Evolutionary conservation across 805 yeast species (phyloP), one percentile per base, ranked within the genome.

Genomic region (Ogataea nakhonphanomensis): DNA sequence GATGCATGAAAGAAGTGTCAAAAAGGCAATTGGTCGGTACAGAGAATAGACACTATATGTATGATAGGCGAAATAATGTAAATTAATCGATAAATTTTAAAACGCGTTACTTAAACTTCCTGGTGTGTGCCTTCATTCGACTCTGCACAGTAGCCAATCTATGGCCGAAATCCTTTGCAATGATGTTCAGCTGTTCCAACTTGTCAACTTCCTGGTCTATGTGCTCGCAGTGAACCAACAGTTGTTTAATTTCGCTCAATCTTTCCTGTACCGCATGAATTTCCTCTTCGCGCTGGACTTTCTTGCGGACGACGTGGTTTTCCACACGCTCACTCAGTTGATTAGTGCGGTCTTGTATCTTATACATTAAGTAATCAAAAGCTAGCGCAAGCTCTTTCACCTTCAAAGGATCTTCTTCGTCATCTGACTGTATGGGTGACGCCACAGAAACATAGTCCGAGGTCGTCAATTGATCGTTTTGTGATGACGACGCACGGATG

Each of bases 351-450:
- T 79, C 84, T 33, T 72, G 70, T 36, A 84, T 79, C 54, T 76
- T 78, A 62, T 67, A 80, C 55, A 83, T 56, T 28, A 84, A 58
- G 50, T 81, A 80, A 51, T 84, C 91, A 55, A 74, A 83, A 38
- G 72, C 74, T 17, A 81, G 64, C 0, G 84, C 76, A 30, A 84
- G 62, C 41, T 73, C 70, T 50, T 77, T 74, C 12, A 84, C 69
- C 9, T 79, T 76, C 20, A 84, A 62, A 1, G 88, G 87, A 58
- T 84, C 90, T 17, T 71, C 75, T 6, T 37, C 35, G 24, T 43
- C 46, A 14, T 34, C 43, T 10, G 24, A 21, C 7, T 29, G 40
- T 5, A 37, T 33, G 8, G 13, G 28, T 5, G 32, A 14, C 6
- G 39, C 33, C 7, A 29, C 25, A 8, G 24, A 30, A 9, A 41